Base-by-base conservation (phyloP, 768 basidiomycete genomes). In the Macrolepiota dolichaula region DNA sequence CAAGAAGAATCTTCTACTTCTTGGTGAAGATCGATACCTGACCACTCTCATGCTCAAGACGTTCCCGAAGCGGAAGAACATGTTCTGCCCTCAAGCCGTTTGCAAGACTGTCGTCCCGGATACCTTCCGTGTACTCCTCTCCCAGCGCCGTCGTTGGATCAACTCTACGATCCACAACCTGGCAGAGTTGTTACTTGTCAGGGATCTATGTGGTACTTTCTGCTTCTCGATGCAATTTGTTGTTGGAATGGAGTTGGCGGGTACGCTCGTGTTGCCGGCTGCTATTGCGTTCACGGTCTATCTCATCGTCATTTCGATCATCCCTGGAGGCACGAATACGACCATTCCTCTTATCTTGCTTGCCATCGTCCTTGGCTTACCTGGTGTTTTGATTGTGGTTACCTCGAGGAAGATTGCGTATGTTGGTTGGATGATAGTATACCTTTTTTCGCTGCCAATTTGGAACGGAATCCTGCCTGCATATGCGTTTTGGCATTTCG, bases 151-250 rank as follows among this genome's bases (percentile, higher is more conserved):
- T 69, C 89, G 97, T 64, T 99, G 97, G 97, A 99, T 99, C 78
- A 99, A 98, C 78, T 98, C 96, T 59, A 99, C 96, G 0, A 88
- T 98, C 40, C 97, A 99, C 78, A 99, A 99, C 69, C 79, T 98
- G 46, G 89, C 91, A n/a, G 96, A 98, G 71, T 81, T 99, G 61
- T 75, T 98, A 35, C 82, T 98, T 53, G 96, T 99, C 25, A 87
- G 96, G 24, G 97, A 99, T 73, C 85, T 98, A n/a, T 99, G 96
- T 67, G 97, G 97, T 51, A 98, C 96, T 2, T 99, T 98, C 88
- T 99, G 97, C 79, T 98, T 99, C 85, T 96, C 94, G 11, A 98
- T 98, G 96, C 96, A 97, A 79, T 98, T 98, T 70, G 94, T 98
- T 66, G 94, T 96, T 37, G 95, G 91, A 72, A 99, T 99, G 96